Conservation (phyloP, 768 basidiomycete species). For the Suillus clintonianus region DNA sequence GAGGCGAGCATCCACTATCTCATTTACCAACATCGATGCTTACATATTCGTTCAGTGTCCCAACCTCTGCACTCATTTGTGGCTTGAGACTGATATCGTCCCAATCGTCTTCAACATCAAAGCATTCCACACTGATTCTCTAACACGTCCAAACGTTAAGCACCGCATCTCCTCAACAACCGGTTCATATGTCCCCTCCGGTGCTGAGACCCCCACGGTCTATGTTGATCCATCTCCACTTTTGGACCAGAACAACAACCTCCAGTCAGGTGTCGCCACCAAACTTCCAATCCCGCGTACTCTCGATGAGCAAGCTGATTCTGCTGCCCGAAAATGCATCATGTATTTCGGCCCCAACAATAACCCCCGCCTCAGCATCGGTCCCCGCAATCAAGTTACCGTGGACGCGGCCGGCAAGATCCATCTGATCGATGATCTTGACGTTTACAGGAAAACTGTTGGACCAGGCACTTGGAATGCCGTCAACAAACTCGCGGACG, state of each 20-base stretch:
- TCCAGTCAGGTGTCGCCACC: conserved; percentile 48
- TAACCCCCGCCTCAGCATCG: conserved; percentile 82
- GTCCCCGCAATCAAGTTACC: conserved; percentile 81
- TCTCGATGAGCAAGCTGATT: conserved; percentile 83
- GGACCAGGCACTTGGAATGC: conserved; percentile 77
- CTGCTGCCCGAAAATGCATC: conserved; percentile 80
- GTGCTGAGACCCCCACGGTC: conserved; percentile 74
- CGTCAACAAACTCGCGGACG: conserved; percentile 78
- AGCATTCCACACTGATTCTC: conserved; percentile 75
- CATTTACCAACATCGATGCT: conserved; percentile 12
- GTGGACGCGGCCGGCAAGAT: conserved; percentile 89
- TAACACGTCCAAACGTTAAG: conserved; percentile 78
- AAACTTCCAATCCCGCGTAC: conserved; percentile 75
- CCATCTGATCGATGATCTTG: conserved; percentile 80
- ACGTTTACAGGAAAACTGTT: conserved; percentile 75
- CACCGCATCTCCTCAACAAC: conserved; percentile 81
- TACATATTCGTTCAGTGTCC: conserved; percentile 51
- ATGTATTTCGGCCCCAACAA: conserved; percentile 84
- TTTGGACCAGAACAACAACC: conserved; percentile 37
- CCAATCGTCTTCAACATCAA: conserved; percentile 88
- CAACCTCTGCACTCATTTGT: conserved; percentile 82
- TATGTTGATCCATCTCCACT: conserved; percentile 62
- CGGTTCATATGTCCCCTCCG: conserved; percentile 76
- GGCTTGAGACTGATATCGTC: conserved; percentile 82
- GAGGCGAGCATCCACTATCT: conserved; percentile 47